Evolutionary conservation across 2,329 filamentous ascomycete species (phyloP).

Genomic region (Colletotrichum eremochloae): DNA sequence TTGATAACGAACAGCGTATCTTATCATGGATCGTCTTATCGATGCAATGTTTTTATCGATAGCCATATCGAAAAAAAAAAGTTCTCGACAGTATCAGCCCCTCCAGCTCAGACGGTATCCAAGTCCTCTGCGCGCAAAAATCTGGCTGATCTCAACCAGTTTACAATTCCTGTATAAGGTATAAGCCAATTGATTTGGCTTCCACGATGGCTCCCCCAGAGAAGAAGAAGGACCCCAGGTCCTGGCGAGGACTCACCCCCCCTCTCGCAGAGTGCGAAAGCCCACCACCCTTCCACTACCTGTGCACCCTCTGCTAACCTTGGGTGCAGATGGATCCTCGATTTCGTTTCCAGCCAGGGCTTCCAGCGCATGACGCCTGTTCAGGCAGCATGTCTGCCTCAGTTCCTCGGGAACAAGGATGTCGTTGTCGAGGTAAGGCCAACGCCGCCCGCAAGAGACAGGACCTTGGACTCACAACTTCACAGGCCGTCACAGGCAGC

Average conservation of each 20-base stretch:
- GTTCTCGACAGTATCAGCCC: slow-evolving; percentile 29
- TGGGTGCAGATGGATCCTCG: slow-evolving; percentile 87
- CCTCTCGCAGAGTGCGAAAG: slow-evolving; percentile 50
- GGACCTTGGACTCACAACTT: slow-evolving; percentile 38
- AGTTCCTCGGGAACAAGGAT: slow-evolving; percentile 91
- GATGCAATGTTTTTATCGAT: slow-evolving; percentile 21
- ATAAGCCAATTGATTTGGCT: neutral
- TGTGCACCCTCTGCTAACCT: slow-evolving; percentile 74
- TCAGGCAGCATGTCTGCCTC: slow-evolving; percentile 90
- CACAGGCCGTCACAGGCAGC: slow-evolving; percentile 85
- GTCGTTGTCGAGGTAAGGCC: slow-evolving; percentile 82
- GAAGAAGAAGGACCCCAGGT: slow-evolving; percentile 62
- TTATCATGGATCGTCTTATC: neutral
- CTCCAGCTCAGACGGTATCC: slow-evolving; percentile 25
- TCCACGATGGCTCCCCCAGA: slow-evolving; percentile 51
- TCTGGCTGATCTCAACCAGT: neutral
- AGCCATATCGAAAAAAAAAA: slow-evolving; percentile 39
- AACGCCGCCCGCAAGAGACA: fast-evolving
- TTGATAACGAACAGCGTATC: neutral
- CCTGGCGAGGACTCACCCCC: slow-evolving; percentile 57
- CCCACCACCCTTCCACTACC: slow-evolving; percentile 56
- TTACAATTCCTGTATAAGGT: neutral
- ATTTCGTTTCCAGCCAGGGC: slow-evolving; percentile 86
- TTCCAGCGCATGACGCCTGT: slow-evolving; percentile 92
- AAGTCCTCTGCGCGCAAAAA: slow-evolving; percentile 14